These are phyloP conservation scores for Nitzschia palea DNA, from an alignment of 108 stramenopile species.

Conservation along the genomic window DNA sequence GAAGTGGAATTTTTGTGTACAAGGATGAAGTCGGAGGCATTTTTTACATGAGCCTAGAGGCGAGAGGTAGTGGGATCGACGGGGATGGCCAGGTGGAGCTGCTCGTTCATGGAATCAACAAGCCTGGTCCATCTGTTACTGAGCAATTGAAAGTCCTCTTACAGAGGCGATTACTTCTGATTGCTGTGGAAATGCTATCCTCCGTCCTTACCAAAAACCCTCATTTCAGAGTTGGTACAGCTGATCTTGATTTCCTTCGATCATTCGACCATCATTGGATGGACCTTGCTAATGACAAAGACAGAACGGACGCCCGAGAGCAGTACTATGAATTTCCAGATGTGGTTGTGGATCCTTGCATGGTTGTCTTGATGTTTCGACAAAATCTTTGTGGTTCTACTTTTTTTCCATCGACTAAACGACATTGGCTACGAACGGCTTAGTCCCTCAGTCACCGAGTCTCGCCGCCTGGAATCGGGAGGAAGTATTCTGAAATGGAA, in stretches of 20 bases:
- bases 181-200: conserved; percentile 63
- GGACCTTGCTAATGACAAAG: conserved; percentile 44
- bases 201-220: conserved; percentile 76
- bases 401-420: conserved; percentile 67
- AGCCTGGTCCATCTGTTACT: conserved; percentile 67
- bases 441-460: conserved; percentile 16
- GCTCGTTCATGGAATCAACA: conserved; percentile 57
- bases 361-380: conserved; percentile 67
- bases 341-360: conserved; percentile 54
- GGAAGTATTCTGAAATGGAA: conserved; percentile 27
- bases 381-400: conserved; percentile 76
- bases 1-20: conserved; percentile 65
- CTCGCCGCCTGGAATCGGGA: conserved; percentile 16
- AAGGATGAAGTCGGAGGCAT: conserved; percentile 71
- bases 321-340: conserved; percentile 56
- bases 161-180: conserved; percentile 51
- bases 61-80: conserved; percentile 35
- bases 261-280: conserved; percentile 50
- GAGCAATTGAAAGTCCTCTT: conserved; percentile 61
- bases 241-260: conserved; percentile 65
- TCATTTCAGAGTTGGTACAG: conserved; percentile 44
- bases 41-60: conserved; percentile 73
- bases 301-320: conserved; percentile 2
- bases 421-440: conserved; percentile 17
- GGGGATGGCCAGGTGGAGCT: conserved; percentile 52